phyloP scores from a whole-genome alignment of 2,329 filamentous ascomycete genomes.

The Pseudocercospora cruenta region DNA sequence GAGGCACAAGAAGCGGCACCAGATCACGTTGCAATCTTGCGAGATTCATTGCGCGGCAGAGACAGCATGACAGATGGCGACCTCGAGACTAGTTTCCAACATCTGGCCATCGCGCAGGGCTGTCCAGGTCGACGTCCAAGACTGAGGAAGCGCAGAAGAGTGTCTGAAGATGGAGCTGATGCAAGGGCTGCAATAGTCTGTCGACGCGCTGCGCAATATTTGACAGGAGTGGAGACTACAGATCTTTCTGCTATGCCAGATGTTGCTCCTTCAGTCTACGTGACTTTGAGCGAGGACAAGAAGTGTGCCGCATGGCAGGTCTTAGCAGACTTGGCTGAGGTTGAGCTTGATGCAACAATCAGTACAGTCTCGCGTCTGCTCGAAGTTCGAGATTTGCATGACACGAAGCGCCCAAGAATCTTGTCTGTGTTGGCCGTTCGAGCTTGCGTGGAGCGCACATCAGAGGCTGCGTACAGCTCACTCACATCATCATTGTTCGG shows the following conservation, averaged over 20 bases:
- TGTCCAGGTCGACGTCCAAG: constrained; percentile 8
- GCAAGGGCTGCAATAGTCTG: background rate
- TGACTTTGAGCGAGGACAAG: constrained; percentile 23
- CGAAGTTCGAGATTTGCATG: constrained; percentile 45
- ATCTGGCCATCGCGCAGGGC: constrained; percentile 21
- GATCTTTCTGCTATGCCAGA: constrained; percentile 27
- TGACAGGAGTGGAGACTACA: constrained; percentile 24
- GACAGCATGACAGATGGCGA: constrained; percentile 33
- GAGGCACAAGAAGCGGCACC: constrained; percentile 22
- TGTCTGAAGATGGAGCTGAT: constrained; percentile 1
- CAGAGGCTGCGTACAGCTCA: constrained; percentile 12
- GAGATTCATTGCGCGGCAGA: constrained; percentile 26
- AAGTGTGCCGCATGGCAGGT: constrained; percentile 32
- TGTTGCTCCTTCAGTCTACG: constrained; percentile 27
- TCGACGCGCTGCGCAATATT: constrained; percentile 12
- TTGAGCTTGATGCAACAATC: constrained; percentile 18
- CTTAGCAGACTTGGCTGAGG: constrained; percentile 27
- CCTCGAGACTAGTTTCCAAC: constrained; percentile 23
- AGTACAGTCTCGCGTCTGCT: constrained; percentile 33
- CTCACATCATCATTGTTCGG: constrained; percentile 61
- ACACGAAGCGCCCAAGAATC: constrained; percentile 65
- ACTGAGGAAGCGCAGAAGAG: constrained; percentile 27
- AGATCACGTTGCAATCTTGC: constrained; percentile 19
- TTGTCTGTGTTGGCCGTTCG: constrained; percentile 72
- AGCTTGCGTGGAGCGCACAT: constrained; percentile 69